Conservation (phyloP, 169 alveolate genomes). For the Plasmodium gonderi region DNA sequence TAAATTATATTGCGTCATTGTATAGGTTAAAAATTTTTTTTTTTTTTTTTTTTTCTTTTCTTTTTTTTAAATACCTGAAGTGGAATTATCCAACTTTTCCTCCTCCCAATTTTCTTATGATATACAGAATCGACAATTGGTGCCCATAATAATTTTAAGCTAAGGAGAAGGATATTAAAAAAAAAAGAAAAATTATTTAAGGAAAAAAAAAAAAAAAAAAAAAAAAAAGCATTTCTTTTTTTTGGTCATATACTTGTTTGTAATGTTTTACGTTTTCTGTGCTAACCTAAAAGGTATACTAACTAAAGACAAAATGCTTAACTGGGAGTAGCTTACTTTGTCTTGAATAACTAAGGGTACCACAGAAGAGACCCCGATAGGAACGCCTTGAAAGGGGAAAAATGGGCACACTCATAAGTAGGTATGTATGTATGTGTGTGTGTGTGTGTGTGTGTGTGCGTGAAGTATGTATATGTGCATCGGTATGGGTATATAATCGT, state of each 20-base stretch:
- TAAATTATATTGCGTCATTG: background rate
- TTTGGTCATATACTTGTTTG: background rate
- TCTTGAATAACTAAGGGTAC: slow-evolving; percentile 88
- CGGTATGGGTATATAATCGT: too few species aligned
- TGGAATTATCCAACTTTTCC: slow-evolving; percentile 95
- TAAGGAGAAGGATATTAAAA: slow-evolving; percentile 61
- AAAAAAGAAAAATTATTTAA: background rate
- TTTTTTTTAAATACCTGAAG: slow-evolving; percentile 76
- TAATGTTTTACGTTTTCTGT: background rate
- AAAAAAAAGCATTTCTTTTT: background rate
- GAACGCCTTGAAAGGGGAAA: slow-evolving; percentile 84
- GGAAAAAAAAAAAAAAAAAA: background rate
- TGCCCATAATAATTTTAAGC: slow-evolving; percentile 94
- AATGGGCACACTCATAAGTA: background rate
- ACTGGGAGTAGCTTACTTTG: slow-evolving; percentile 85
- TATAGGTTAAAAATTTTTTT: background rate
- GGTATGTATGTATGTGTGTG: slow-evolving; percentile 2
- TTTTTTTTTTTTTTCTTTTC: background rate
- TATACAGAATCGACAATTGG: slow-evolving; percentile 93
- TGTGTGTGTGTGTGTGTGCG: background rate
- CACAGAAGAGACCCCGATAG: slow-evolving; percentile 87
- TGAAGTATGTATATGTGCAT: too few species aligned
- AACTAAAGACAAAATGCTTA: slow-evolving; percentile 81
- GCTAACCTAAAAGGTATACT: slow-evolving; percentile 83
- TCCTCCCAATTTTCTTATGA: slow-evolving; percentile 87